phyloP scores from a whole-genome alignment of 768 basidiomycete species.

The Cyclocybe aegerita region DNA sequence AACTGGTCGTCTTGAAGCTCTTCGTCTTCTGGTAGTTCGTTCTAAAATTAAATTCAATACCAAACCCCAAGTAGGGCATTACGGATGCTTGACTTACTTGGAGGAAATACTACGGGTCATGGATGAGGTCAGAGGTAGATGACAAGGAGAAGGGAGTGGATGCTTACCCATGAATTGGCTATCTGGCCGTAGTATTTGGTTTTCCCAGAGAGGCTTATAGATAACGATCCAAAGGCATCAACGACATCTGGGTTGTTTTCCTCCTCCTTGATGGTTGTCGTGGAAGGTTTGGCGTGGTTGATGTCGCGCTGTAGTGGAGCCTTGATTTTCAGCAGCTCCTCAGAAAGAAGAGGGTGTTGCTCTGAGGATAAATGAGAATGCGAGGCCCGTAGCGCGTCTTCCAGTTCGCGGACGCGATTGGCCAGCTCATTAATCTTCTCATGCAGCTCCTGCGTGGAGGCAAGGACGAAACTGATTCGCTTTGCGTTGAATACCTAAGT shows the following conservation, averaged over 20 bases:
- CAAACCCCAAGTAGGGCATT: not conserved
- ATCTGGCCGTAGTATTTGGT: slow-evolving; percentile 77
- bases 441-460: slow-evolving; percentile 78
- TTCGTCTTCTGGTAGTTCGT: slow-evolving; percentile 59
- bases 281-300: slow-evolving; percentile 35
- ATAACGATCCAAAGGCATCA: slow-evolving; percentile 79
- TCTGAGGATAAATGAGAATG: slow-evolving; percentile 60
- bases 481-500: not conserved
- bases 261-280: slow-evolving; percentile 54
- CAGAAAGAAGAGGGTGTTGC: slow-evolving; percentile 64
- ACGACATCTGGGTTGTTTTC: slow-evolving; percentile 66
- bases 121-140: slow-evolving; percentile 11
- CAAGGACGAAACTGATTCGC: slow-evolving; percentile 64
- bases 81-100: slow-evolving; percentile 46
- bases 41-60: slow-evolving; percentile 37
- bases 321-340: slow-evolving; percentile 75
- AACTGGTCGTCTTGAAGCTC: slow-evolving; percentile 41
- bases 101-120: slow-evolving; percentile 58
- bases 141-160: slow-evolving; percentile 1
- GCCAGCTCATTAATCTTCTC: slow-evolving; percentile 79
- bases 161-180: slow-evolving; percentile 73
- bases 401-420: slow-evolving; percentile 72
- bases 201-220: slow-evolving; percentile 68
- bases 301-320: slow-evolving; percentile 71
- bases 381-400: slow-evolving; percentile 63